Evolutionary conservation across 2,329 filamentous ascomycete genomes (phyloP).

Genomic region (Diaporthe aspalathi): DNA sequence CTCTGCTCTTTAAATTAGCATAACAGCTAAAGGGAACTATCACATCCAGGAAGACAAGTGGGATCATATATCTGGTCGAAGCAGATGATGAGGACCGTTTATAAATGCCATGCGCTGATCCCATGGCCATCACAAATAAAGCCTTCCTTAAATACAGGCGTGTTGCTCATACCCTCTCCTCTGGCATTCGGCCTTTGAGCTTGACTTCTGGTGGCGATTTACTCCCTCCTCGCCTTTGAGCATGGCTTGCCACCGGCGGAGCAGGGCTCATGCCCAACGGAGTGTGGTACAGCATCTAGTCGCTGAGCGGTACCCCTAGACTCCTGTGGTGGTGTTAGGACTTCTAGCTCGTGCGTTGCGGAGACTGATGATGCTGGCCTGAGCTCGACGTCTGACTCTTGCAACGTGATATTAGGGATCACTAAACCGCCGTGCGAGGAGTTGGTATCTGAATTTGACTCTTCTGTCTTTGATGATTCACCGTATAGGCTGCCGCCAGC

Average conservation of each 20-base stretch:
- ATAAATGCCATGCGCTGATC: neutral
- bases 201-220: slow-evolving; percentile 15
- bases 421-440: neutral
- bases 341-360: neutral
- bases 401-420: neutral
- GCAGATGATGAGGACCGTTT: neutral
- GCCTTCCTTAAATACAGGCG: neutral
- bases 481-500: neutral
- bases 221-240: neutral
- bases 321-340: neutral
- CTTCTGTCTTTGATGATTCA: neutral
- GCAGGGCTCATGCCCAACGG: neutral
- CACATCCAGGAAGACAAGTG: no score
- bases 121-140: neutral
- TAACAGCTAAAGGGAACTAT: no score
- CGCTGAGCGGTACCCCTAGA: neutral
- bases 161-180: slow-evolving; percentile 14
- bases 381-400: neutral
- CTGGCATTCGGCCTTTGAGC: neutral
- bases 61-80: neutral
- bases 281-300: neutral
- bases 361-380: neutral
- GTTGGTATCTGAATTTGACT: neutral
- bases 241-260: neutral
- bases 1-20: neutral